These are phyloP conservation scores for Yamadazyma siamensis DNA, from an alignment of 1,139 yeast genomes.

Conservation along the genomic window DNA sequence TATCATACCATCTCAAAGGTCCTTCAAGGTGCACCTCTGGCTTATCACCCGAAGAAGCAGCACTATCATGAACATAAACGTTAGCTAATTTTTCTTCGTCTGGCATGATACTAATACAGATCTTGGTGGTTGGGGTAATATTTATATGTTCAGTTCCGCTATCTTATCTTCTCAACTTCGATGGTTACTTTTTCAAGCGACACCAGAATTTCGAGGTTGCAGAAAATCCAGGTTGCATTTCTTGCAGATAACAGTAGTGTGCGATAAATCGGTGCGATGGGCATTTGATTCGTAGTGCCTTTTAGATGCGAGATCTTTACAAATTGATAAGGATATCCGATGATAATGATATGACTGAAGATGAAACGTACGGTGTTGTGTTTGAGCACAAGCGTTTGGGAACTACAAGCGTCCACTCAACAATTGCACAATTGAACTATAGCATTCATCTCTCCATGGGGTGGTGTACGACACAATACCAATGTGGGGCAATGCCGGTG, in stretches of 20 bases:
- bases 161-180: constrained; percentile 1
- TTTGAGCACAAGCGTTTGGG: too few species aligned
- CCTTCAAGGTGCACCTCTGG: constrained; percentile 24
- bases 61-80: constrained; percentile 14
- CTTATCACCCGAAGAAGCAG: constrained; percentile 11
- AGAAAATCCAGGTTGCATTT: not conserved
- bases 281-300: not conserved
- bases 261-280: not conserved
- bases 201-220: not conserved
- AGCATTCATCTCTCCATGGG: too few species aligned
- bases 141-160: too few species aligned
- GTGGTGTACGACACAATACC: too few species aligned
- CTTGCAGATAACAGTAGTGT: not conserved
- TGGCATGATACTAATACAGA: constrained; percentile 8
- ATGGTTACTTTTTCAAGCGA: not conserved
- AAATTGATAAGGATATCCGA: too few species aligned
- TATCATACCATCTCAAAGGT: constrained; percentile 43
- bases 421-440: too few species aligned
- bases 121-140: not conserved
- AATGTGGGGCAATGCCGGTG: too few species aligned
- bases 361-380: too few species aligned
- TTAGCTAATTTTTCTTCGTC: constrained; percentile 13
- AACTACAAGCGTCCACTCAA: too few species aligned
- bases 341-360: too few species aligned
- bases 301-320: too few species aligned